Evolutionary conservation across 306 rosid species (phyloP).

Genomic region (Senna tora): DNA sequence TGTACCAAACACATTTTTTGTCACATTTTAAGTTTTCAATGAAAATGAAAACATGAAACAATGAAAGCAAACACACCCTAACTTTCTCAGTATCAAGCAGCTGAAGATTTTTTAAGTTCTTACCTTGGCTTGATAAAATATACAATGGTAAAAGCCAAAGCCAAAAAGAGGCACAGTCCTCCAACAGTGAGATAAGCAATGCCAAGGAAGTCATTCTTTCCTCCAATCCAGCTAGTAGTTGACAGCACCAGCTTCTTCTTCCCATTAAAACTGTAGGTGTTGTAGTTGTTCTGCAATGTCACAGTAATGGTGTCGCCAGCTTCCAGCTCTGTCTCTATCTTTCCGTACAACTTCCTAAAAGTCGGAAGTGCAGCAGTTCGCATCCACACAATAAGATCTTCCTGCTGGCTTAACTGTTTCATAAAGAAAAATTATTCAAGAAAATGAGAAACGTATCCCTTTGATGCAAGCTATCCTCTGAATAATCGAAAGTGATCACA

Average conservation of each 20-base stretch:
- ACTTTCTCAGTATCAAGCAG: background rate
- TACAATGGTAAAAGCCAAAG: constrained; percentile 75
- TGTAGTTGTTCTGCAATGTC: constrained; percentile 55
- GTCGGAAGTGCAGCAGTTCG: constrained; percentile 85
- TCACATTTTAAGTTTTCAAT: no score
- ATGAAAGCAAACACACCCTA: no score
- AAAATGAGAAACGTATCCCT: constrained; percentile 39
- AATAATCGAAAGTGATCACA: constrained; percentile 18
- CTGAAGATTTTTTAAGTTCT: constrained; percentile 20
- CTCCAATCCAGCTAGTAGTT: constrained; percentile 83
- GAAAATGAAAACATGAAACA: no score
- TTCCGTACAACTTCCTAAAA: constrained; percentile 77
- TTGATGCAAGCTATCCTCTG: constrained; percentile 22
- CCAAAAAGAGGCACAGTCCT: constrained; percentile 85
- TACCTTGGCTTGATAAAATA: constrained; percentile 95
- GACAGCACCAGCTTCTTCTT: constrained; percentile 80
- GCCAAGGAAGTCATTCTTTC: constrained; percentile 82
- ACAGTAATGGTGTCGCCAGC: constrained; percentile 47
- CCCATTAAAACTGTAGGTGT: constrained; percentile 75
- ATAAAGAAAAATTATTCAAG: constrained; percentile 33
- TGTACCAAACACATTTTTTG: no score
- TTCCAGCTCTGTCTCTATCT: constrained; percentile 66
- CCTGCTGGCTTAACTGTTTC: constrained; percentile 70
- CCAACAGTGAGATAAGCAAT: constrained; percentile 91
- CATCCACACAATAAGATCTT: constrained; percentile 89